Base-by-base conservation (phyloP, 495 filamentous ascomycete genomes). In the Podospora conica region DNA sequence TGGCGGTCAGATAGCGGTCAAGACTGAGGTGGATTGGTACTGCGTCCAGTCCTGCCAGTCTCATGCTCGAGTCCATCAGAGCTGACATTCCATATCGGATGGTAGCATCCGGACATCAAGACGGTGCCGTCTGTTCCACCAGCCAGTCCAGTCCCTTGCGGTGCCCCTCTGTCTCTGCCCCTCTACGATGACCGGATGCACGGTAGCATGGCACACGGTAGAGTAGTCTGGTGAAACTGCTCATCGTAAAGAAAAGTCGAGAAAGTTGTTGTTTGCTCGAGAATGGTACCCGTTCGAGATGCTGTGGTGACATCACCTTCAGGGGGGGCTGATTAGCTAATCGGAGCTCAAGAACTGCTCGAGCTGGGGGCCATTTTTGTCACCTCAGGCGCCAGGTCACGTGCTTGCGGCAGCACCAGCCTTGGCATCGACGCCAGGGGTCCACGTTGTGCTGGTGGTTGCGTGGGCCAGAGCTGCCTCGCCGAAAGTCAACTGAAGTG, bases 391-490 rank as follows among this genome's bases (percentile, higher is more conserved):
- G 40, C 40, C 40, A 48, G 40, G 18, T 48, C 40, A 48, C 40
- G 40, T 48, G 40, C 15, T 2, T 2, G 2, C 40, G 33, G 6
- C 29, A 48, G 18, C 40, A 8, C 1, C 0, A 48, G 40, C 8
- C 40, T 48, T 48, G 40, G 40, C 40, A 48, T 48, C 5, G 40
- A 48, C 18, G 40, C 40, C 6, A 48, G 40, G 40, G n/a, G n/a
- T n/a, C n/a, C n/a, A n/a, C 61, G 53, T 15, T 40, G 27, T 53
- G 70, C 53, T 48, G 20, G 23, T 69, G 62, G 68, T 75, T 75
- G 74, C 74, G 74, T 76, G 64, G 74, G 73, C 74, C 72, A 69
- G 58, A 70, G 74, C 72, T 76, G 74, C 74, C 74, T 75, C 68
- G 48, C 57, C 57, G n/a, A 59, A 31, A 59, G 57, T 59, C 15